Evolutionary conservation across 345 rosid species (phyloP).

Genomic region (Pseudoturritis turrita): DNA sequence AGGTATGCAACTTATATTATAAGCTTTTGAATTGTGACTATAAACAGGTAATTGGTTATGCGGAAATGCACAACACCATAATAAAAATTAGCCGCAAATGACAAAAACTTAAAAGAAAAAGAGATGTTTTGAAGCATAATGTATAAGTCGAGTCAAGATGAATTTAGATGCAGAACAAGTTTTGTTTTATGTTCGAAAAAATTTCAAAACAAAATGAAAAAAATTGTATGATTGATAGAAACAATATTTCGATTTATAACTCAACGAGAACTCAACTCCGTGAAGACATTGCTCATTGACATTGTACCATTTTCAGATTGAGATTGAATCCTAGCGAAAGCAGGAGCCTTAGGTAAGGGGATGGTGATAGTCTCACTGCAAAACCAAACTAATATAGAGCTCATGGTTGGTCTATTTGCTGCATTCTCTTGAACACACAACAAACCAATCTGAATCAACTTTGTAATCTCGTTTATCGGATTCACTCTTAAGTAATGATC

Average conservation of each 20-base stretch:
- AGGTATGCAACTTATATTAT: too few relatives aligned
- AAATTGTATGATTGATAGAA: background rate
- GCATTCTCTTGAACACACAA: conserved; percentile 46
- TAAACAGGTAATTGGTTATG: too few relatives aligned
- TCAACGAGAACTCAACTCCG: conserved; percentile 35
- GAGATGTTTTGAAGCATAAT: too few relatives aligned
- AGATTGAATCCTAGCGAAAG: conserved; percentile 18
- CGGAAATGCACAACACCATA: too few relatives aligned
- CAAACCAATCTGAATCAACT: conserved; percentile 37
- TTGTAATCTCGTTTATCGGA: background rate
- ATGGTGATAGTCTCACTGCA: conserved; percentile 28
- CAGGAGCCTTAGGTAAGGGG: conserved; percentile 36
- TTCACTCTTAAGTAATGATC: conserved; percentile 31
- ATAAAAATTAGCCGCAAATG: too few relatives aligned
- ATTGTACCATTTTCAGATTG: conserved; percentile 7
- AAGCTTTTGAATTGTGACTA: too few relatives aligned
- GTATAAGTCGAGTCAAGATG: too few relatives aligned
- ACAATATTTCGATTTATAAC: too few relatives aligned
- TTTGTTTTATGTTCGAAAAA: too few relatives aligned
- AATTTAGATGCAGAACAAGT: too few relatives aligned
- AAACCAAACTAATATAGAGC: conserved; percentile 38
- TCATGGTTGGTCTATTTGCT: conserved; percentile 42
- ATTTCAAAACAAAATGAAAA: too few relatives aligned
- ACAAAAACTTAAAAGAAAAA: too few relatives aligned
- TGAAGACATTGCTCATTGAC: conserved; percentile 32